These are phyloP conservation scores for Calonectria ilicicola DNA, from an alignment of 2,329 filamentous ascomycete genomes.

Conservation along the genomic window DNA sequence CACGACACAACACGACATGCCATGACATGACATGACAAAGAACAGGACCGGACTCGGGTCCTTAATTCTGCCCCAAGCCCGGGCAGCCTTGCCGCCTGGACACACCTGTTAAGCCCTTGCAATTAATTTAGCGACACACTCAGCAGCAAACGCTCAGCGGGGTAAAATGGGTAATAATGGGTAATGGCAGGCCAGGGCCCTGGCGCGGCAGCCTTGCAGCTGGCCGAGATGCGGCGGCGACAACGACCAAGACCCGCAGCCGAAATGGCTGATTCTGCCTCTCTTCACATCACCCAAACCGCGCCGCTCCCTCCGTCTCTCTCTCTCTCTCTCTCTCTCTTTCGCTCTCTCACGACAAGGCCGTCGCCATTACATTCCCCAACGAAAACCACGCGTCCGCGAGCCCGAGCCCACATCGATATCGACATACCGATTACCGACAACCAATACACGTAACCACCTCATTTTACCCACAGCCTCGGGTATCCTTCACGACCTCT, in stretches of 20 bases:
- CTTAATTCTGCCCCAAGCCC: not conserved
- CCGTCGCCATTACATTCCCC: not conserved
- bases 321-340: too few relatives aligned
- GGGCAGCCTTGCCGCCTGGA: constrained; percentile 17
- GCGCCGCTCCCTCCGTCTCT: not conserved
- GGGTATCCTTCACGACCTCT: not conserved
- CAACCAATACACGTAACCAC: not conserved
- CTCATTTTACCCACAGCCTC: not conserved
- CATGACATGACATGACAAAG: too few relatives aligned
- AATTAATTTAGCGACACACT: too few relatives aligned
- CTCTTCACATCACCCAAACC: constrained; percentile 13
- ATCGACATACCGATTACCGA: not conserved
- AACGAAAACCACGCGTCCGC: not conserved
- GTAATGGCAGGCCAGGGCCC: constrained; percentile 33
- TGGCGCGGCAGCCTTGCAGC: constrained; percentile 28
- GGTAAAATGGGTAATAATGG: constrained; percentile 30
- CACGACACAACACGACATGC: too few relatives aligned
- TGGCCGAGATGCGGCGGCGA: constrained; percentile 18
- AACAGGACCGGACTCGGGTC: not conserved
- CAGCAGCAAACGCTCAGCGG: constrained; percentile 22
- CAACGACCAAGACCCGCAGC: not conserved
- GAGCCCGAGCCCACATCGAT: not conserved
- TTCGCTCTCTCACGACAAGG: too few relatives aligned
- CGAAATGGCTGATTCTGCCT: not conserved
- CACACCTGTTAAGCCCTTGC: constrained; percentile 3